Percentiles rank a stretch among this genome's conserved stretches.
phyloP scores from a whole-genome alignment of 1,284 basidiomycete species.

The Heterobasidion occidentale region DNA sequence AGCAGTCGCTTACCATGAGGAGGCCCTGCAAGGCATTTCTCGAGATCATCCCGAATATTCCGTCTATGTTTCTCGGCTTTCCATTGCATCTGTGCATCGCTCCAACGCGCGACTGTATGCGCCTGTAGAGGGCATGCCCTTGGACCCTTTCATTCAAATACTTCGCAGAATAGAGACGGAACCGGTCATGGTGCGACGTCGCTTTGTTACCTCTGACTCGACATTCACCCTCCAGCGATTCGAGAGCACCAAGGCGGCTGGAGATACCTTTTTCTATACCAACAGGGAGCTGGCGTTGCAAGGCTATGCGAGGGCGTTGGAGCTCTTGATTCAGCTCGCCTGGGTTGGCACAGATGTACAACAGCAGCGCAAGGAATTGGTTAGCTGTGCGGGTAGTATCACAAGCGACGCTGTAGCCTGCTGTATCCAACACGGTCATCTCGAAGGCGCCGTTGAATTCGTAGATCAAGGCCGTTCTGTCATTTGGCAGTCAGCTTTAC shows the following conservation, averaged over 20 bases:
- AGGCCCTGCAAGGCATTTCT: not conserved
- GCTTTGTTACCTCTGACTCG: too few species aligned
- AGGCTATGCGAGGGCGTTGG: too few species aligned
- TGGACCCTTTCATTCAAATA: too few species aligned
- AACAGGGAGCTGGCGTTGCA: too few species aligned
- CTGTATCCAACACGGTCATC: not conserved
- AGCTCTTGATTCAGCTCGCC: not conserved
- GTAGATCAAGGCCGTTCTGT: not conserved
- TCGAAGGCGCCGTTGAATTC: not conserved
- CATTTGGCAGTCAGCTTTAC: not conserved
- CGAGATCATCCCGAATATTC: not conserved
- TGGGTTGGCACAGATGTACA: not conserved
- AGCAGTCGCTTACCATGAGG: not conserved
- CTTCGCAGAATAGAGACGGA: too few species aligned
- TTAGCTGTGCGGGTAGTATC: not conserved
- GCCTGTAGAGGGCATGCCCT: too few species aligned
- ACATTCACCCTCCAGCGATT: too few species aligned
- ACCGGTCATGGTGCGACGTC: too few species aligned
- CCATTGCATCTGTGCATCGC: too few species aligned
- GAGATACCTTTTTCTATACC: not conserved
- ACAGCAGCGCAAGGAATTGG: not conserved
- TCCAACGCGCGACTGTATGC: too few species aligned
- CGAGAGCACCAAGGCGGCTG: not conserved
- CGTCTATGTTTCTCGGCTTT: too few species aligned
- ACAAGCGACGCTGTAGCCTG: not conserved